These are phyloP conservation scores for Talaromyces islandicus DNA, from an alignment of 2,329 filamentous ascomycete genomes.

Conservation along the genomic window DNA sequence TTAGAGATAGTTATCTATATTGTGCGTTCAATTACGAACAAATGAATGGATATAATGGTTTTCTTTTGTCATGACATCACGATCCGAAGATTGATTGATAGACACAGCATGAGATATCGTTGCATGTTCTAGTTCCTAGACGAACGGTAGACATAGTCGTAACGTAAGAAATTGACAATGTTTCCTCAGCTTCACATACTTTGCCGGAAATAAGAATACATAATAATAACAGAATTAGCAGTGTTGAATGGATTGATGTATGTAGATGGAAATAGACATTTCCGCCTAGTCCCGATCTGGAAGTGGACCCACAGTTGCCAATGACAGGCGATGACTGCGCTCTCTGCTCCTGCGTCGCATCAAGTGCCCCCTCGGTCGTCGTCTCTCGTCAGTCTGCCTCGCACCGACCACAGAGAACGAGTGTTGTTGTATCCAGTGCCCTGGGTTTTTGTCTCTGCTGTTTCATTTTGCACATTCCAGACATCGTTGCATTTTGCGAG, in stretches of 20 bases:
- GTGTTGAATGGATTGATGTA: not conserved
- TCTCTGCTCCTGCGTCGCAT: conserved; percentile 9
- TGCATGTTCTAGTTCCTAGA: not conserved
- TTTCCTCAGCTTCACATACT: not conserved
- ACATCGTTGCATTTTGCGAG: not conserved
- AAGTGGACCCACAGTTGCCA: conserved; percentile 4
- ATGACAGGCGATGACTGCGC: conserved; percentile 2
- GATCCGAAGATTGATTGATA: not conserved
- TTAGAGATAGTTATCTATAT: conserved; percentile 10
- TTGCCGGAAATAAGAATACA: not conserved
- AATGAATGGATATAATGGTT: conserved; percentile 9
- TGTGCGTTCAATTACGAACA: conserved; percentile 9
- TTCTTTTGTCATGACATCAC: conserved; percentile 1
- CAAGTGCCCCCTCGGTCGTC: conserved; percentile 2
- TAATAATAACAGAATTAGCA: not conserved
- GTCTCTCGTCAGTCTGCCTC: not conserved
- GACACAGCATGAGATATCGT: not conserved
- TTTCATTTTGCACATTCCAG: not conserved
- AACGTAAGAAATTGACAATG: not conserved
- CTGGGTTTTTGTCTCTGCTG: not conserved
- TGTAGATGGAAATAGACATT: not conserved
- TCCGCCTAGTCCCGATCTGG: conserved; percentile 10
- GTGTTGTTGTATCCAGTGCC: not conserved
- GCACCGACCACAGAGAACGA: not conserved
- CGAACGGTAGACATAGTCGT: not conserved